Base-by-base conservation (phyloP, 1,284 basidiomycete genomes). In the Trametes pubescens region DNA sequence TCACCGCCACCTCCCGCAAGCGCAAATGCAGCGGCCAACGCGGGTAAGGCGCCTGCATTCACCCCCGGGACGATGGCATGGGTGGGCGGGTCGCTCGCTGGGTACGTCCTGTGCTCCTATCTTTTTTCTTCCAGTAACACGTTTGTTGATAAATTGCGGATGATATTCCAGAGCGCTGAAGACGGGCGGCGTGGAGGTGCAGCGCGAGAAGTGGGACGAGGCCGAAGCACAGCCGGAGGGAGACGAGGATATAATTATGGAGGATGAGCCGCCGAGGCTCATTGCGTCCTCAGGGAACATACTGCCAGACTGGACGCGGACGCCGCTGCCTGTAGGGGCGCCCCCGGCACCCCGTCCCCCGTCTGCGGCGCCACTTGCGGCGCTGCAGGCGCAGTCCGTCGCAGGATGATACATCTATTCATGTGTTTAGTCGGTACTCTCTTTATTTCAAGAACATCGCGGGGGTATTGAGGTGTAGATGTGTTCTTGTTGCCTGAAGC, bases 61-160 rank as follows among this genome's bases (percentile, higher is more conserved):
- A 80, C 89, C 7, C 90, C 95, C 2, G 87, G 88, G 1, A 82
- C 88, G 38, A 82, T 96, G 76, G 84, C 91, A 0, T 98, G 96
- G 95, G 88, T 98, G n/a, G 96, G 96, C 3, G 96, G 94, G 0
- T 95, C 93, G 38, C 77, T 98, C 16, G 93, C 95, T 2, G 96
- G 96, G 91, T 94, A 76, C 69, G 89, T 67, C n/a, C 59, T 53
- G 38, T 61, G 32, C 52, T 59, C 46, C 60, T 29, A 35, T 13
- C 48, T 2, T 6, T 14, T 10, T 14, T 40, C 22, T n/a, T 26
- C 8, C 13, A 21, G n/a, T 13, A 5, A 4, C 18, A 8, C n/a
- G 22, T 2, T 24, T 46, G 43, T 13, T 47, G 22, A 38, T 37
- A 18, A 21, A 16, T 5, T 9, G 35, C n/a, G n/a, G n/a, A n/a